These are phyloP conservation scores for Ascochyta rabiei DNA, from an alignment of 2,329 filamentous ascomycete genomes.

Conservation along the genomic window DNA sequence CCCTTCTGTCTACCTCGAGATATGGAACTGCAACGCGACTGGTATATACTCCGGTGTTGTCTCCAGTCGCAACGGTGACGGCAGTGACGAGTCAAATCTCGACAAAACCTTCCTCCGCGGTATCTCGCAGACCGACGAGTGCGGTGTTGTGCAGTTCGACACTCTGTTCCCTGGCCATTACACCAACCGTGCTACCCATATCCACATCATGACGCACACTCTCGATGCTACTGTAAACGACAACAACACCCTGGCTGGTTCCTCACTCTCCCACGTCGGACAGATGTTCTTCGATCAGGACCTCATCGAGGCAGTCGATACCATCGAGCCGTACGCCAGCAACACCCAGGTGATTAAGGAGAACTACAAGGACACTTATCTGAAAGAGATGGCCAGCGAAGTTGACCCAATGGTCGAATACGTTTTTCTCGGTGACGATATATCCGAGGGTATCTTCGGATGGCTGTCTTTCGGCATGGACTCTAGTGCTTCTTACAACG, in stretches of 20 bases:
- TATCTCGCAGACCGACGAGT: slow-evolving; percentile 53
- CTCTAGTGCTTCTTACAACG: slow-evolving; percentile 28
- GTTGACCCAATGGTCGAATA: slow-evolving; percentile 65
- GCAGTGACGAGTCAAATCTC: slow-evolving; percentile 39
- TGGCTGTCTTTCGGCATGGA: slow-evolving; percentile 46
- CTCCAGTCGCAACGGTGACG: slow-evolving; percentile 52
- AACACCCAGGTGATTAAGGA: slow-evolving; percentile 54
- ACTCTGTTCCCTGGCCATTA: slow-evolving; percentile 56
- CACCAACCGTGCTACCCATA: slow-evolving; percentile 40
- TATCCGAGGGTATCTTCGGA: slow-evolving; percentile 41
- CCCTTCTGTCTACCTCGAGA: slow-evolving; percentile 56
- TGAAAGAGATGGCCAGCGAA: slow-evolving; percentile 55
- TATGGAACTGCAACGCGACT: slow-evolving; percentile 57
- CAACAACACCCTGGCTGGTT: slow-evolving; percentile 59
- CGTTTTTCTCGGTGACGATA: slow-evolving; percentile 60
- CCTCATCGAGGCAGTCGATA: slow-evolving; percentile 60
- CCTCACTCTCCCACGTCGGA: slow-evolving; percentile 63
- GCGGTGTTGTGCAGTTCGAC: slow-evolving; percentile 58
- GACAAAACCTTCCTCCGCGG: slow-evolving; percentile 54
- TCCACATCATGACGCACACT: slow-evolving; percentile 48
- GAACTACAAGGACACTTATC: slow-evolving; percentile 60
- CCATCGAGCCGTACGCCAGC: slow-evolving; percentile 50
- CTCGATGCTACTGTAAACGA: slow-evolving; percentile 45
- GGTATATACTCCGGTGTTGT: slow-evolving; percentile 46
- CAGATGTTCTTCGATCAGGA: slow-evolving; percentile 70